Evolutionary conservation across 176 grass and related monocot genomes (phyloP).

Genomic region (Coix lacrymajobi): DNA sequence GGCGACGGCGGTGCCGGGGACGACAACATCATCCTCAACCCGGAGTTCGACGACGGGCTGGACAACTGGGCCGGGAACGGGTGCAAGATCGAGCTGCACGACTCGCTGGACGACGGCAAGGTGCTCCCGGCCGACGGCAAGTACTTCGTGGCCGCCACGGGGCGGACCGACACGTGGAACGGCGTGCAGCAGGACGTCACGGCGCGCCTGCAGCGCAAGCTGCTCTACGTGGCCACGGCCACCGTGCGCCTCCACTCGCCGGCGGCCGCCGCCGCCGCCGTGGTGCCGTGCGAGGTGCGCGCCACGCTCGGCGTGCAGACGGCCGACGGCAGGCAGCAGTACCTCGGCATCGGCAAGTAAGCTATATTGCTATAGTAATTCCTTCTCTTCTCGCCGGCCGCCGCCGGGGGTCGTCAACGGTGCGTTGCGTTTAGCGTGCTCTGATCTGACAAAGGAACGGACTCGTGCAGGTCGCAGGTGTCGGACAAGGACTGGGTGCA

Average conservation of each 20-base stretch:
- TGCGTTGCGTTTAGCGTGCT: background rate
- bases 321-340: slow-evolving; percentile 71
- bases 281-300: slow-evolving; percentile 48
- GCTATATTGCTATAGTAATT: background rate
- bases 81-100: slow-evolving; percentile 74
- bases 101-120: slow-evolving; percentile 73
- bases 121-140: slow-evolving; percentile 58
- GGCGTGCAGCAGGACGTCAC: slow-evolving; percentile 89
- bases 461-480: slow-evolving; percentile 32
- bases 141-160: slow-evolving; percentile 67
- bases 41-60: slow-evolving; percentile 75
- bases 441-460: background rate
- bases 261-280: background rate
- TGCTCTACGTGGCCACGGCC: slow-evolving; percentile 53
- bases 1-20: slow-evolving; percentile 37
- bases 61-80: slow-evolving; percentile 70
- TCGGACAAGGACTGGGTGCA: slow-evolving; percentile 84
- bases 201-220: slow-evolving; percentile 65
- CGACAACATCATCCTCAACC: slow-evolving; percentile 86
- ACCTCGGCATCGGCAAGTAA: slow-evolving; percentile 69
- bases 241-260: slow-evolving; percentile 43
- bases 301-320: slow-evolving; percentile 56
- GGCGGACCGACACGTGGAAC: slow-evolving; percentile 61
- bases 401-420: background rate
- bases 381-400: background rate